Base-by-base conservation (phyloP, 441 rosid species). In the Brassica balearica region DNA sequence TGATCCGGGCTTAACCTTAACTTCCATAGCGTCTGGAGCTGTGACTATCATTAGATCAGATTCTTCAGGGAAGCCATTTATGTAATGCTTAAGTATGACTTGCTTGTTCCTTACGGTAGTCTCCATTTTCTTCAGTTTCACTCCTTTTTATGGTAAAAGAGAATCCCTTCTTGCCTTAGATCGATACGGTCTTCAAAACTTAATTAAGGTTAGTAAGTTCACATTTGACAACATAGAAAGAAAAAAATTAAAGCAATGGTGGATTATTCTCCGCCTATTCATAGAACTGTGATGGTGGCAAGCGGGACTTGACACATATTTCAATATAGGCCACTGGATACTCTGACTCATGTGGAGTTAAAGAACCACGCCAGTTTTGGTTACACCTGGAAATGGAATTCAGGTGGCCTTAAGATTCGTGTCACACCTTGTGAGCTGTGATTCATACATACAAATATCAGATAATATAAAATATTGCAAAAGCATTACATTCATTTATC, bases 91-190 rank as follows among this genome's bases (percentile, higher is more conserved):
- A 41, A 85, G 75, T 0, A 75, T 69, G 65, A 85, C 86, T 79
- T 85, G 87, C 77, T 82, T 87, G 85, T 85, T 89, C 36, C 71
- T 77, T 75, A 71, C 73, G 55, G 48, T 32, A 2, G 27, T 25
- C 56, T 15, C 51, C 53, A 27, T 62, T 34, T 34, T 64, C 68
- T 41, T 75, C 56, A 32, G 29, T 4, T 27, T 23, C 36, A 12
- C 65, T 60, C 36, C 15, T 25, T 60, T 59, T 22, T 59, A 11
- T 11, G 65, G 8, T 60, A 11, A 25, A 60, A 25, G 36, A 60
- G 48, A 41, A 15, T 5, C 69, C 9, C 48, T 55, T 25, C 27
- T 67, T 69, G 72, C 23, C 27, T 29, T 27, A 60, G 65, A 23
- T 61, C 36, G 6, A 61, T 23, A 61, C 11, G 3, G 36, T 25